These are phyloP conservation scores for Boletus rufocinnamomeus DNA, from an alignment of 768 basidiomycete species.

Conservation along the genomic window DNA sequence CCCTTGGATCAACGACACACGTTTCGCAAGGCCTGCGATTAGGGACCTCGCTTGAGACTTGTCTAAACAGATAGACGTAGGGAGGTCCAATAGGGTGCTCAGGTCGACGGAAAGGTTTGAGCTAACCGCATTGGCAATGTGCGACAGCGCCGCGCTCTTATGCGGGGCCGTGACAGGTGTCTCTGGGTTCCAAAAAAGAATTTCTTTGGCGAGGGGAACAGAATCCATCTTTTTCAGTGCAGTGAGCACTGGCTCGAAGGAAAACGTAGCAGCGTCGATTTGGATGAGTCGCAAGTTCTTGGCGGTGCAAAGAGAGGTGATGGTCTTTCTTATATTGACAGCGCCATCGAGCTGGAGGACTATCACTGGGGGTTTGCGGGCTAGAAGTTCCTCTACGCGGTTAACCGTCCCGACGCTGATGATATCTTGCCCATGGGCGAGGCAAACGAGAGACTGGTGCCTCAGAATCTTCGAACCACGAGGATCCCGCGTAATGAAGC, in stretches of 20 bases:
- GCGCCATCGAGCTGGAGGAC: slow-evolving; percentile 55
- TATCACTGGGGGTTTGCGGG: slow-evolving; percentile 47
- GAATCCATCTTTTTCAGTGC: slow-evolving; percentile 47
- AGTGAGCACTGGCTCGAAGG: slow-evolving; percentile 60
- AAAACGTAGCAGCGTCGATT: slow-evolving; percentile 59
- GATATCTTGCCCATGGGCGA: slow-evolving; percentile 50
- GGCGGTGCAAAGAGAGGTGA: slow-evolving; percentile 40
- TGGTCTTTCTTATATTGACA: slow-evolving; percentile 36
- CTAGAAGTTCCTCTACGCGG: slow-evolving; percentile 56
- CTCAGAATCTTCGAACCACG: slow-evolving; percentile 40
- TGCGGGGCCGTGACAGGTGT: background rate
- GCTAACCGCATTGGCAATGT: slow-evolving; percentile 27
- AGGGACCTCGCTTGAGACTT: slow-evolving; percentile 48
- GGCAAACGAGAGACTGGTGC: slow-evolving; percentile 57
- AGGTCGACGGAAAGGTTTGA: slow-evolving; percentile 43
- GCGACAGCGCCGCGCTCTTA: slow-evolving; percentile 9
- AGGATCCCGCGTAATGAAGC: slow-evolving; percentile 36
- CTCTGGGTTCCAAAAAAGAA: slow-evolving; percentile 52
- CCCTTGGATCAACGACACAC: slow-evolving; percentile 64
- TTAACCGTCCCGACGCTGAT: slow-evolving; percentile 55
- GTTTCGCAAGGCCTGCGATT: slow-evolving; percentile 52
- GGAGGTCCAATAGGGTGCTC: slow-evolving; percentile 34
- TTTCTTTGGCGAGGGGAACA: slow-evolving; percentile 51
- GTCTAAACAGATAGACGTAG: slow-evolving; percentile 49
- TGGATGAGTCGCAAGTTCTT: slow-evolving; percentile 48